Evolutionary conservation across 164 flowering plant genomes (phyloP), one percentile per base, ranked within the genome.

Genomic region (Cinnamomum chago): DNA sequence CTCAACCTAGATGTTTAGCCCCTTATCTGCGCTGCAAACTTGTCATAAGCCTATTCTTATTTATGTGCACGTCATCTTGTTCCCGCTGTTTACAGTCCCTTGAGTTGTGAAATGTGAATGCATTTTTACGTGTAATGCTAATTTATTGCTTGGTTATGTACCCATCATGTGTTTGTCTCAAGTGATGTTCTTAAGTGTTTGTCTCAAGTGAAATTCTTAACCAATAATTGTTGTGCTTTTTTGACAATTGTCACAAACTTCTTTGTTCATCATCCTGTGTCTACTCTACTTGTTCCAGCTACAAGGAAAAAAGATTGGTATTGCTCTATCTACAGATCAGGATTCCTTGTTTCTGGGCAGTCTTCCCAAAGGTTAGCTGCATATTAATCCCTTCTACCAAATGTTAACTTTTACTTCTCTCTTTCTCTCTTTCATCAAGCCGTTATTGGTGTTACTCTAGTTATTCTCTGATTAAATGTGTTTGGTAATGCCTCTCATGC

Each of bases 301-400:
- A 33, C 80, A 81, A 27, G 87, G 87, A 14, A 83, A 83, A 77
- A 81, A 77, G 71, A 79, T 85, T 74, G 87, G 85, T 30, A 80
- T 85, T 73, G 74, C 76, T 70, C 84, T 77, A 62, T 85, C 87
- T 70, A 67, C 62, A 12, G 84, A 81, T 66, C 85, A 83, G 66
- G 73, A 80, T 68, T 75, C 85, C 62, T 75, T 85, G 70, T 85
- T 75, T 75, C 62, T 85, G 28, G 87, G 87, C 50, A 84, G 80
- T 69, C 79, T 82, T 58, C 62, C 76, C 72, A 84, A 84, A 82
- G 86, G 86, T 82, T 73, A 23, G 80, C n/a, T 75, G 70, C 62
- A 73, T 25, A 7, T 58, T 67, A 51, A 51, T 28, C 20, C 35
- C 35, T 30, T 30, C 5, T 30, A 30, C 6, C 5, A 5, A 12